Conservation (phyloP, 78 protist genomes). For the Dictyostelium purpureum region DNA sequence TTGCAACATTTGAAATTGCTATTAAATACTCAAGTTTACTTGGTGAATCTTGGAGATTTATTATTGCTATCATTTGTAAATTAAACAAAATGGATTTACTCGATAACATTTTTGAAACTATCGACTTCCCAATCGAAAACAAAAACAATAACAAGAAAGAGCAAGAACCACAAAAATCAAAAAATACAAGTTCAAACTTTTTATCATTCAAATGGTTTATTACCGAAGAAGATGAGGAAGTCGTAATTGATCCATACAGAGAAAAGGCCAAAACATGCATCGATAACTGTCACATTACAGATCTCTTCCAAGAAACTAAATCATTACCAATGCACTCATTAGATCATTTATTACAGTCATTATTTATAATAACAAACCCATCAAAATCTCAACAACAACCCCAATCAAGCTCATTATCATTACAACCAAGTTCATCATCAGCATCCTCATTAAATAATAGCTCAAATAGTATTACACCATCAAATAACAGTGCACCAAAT, state of each 20-base stretch:
- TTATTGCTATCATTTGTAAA: conserved; percentile 40
- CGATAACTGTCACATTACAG: conserved; percentile 61
- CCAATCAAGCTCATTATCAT: no score
- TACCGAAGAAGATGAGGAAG: not conserved
- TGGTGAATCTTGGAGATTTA: conserved; percentile 60
- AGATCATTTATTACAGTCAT: conserved; percentile 45
- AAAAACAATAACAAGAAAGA: not conserved
- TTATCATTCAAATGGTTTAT: conserved; percentile 35
- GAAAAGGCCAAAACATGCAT: conserved; percentile 67
- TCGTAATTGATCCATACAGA: not conserved
- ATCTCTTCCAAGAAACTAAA: conserved; percentile 53
- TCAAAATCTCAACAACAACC: not conserved
- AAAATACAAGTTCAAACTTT: not conserved
- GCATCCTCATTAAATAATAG: not conserved
- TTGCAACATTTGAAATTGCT: conserved; percentile 77
- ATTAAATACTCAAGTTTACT: conserved; percentile 47
- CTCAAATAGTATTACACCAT: not conserved
- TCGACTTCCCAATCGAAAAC: conserved; percentile 55
- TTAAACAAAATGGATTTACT: conserved; percentile 52
- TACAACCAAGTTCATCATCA: not conserved
- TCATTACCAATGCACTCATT: conserved; percentile 44
- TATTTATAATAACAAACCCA: conserved; percentile 36
- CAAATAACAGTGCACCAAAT: no score
- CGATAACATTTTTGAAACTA: conserved; percentile 26
- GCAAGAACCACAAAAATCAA: not conserved